Evolutionary conservation across 2,329 filamentous ascomycete species (phyloP), one percentile per base, ranked within the genome.

Genomic region (Microsporum ferrugineum): DNA sequence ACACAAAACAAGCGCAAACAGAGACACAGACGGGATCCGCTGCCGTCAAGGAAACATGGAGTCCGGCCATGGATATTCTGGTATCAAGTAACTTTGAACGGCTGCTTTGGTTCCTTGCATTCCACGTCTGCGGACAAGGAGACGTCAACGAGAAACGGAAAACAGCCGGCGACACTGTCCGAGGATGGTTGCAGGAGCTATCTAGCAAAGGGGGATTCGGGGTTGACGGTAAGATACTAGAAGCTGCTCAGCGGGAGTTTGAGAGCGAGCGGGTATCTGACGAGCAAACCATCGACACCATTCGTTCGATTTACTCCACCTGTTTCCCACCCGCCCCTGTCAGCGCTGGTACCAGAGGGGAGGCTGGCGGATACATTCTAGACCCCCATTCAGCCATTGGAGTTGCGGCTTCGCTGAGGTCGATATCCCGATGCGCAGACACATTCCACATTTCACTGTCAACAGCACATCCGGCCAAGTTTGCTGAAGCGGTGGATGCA

Each of bases 21-120:
- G 8, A 53, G 49, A 62, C 14, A 67, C 66, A 17, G 60, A 49
- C 31, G 8, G 51, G 41, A 38, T 78, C 77, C 59, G 82, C 82
- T 5, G 85, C 90, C 63, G 90, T 92, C 64, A 91, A 90, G 77
- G 91, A 95, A 77, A 99, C 94, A 0, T 82, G 95, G 58, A 91
- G 88, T 67, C 94, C 94, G 0, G 94, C 94, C 53, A 97, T 99
- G 94, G 94, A 99, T 73, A 97, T 97, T 66, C 80, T 97, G 2
- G 91, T 97, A 10, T 92, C 88, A 29, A 94, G 88, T 73, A 99
- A 99, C 79, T 97, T 99, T 72, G 94, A 99, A 80, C 85, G 94
- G 36, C 80, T 99, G 3, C 81, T 99, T 8, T 97, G 92, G 92
- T 96, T 89, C 79, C 79, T 97, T 33, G 87, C 90, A 1, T 89